Conservation (phyloP, 2,329 filamentous ascomycete genomes). For the Beauveria brongniartii region DNA sequence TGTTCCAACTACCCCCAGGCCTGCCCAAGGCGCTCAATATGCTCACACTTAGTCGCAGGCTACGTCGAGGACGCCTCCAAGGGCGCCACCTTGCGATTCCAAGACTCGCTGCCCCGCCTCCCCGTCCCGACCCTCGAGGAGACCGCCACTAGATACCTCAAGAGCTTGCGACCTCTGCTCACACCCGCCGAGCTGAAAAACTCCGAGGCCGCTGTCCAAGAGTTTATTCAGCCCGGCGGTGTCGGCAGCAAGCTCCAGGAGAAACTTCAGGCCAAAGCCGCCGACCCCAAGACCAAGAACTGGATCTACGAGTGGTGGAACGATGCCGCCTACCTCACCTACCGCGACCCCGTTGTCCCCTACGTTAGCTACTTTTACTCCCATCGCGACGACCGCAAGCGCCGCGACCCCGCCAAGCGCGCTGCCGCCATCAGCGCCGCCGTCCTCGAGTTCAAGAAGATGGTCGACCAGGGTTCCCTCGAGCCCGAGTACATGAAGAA, state of each 20-base stretch:
- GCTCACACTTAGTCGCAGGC: conserved; percentile 34
- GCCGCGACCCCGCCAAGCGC: conserved; percentile 83
- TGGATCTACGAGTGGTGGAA: conserved; percentile 99
- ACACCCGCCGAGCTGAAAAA: conserved; percentile 58
- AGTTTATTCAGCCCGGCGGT: conserved; percentile 83
- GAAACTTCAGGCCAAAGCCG: conserved; percentile 69
- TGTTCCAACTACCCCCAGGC: conserved; percentile 7
- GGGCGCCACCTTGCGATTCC: conserved; percentile 74
- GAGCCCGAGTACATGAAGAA: conserved; percentile 99
- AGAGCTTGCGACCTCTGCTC: conserved; percentile 68
- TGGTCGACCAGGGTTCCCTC: conserved; percentile 72
- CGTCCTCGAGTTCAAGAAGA: conserved; percentile 86
- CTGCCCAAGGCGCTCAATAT: background rate
- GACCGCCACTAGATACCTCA: conserved; percentile 72
- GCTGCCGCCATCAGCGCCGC: conserved; percentile 84
- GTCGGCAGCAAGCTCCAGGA: conserved; percentile 79
- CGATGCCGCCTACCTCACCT: conserved; percentile 80
- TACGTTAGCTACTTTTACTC: conserved; percentile 99
- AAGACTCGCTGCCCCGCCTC: conserved; percentile 73
- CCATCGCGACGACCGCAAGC: conserved; percentile 83
- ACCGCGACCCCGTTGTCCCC: conserved; percentile 91
- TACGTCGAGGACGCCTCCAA: conserved; percentile 75
- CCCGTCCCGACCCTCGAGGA: conserved; percentile 78
- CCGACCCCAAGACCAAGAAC: conserved; percentile 76
- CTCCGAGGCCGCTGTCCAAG: conserved; percentile 76